These are phyloP conservation scores for Kazachstania sp. DNA, from an alignment of 1,139 yeast species.

Conservation along the genomic window DNA sequence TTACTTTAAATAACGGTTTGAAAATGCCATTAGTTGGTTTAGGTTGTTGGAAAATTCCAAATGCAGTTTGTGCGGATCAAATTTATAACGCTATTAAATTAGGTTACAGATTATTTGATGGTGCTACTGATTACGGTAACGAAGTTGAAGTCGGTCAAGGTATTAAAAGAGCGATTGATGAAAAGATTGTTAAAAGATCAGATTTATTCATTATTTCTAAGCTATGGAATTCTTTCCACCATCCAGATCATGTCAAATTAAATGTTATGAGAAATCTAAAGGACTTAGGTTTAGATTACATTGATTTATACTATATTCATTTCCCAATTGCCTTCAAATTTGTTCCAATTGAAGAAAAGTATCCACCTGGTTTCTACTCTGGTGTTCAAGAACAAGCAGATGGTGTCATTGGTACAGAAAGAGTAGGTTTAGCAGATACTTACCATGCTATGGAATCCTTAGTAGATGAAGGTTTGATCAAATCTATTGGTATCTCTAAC, in stretches of 20 bases:
- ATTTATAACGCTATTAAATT: constrained; percentile 58
- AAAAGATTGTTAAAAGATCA: constrained; percentile 61
- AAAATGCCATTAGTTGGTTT: constrained; percentile 58
- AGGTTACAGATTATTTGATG: constrained; percentile 70
- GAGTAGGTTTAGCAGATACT: constrained; percentile 67
- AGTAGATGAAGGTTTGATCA: constrained; percentile 55
- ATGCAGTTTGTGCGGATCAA: constrained; percentile 47
- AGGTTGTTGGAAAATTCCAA: constrained; percentile 62
- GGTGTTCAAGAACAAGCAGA: constrained; percentile 46
- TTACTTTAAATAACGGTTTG: constrained; percentile 51
- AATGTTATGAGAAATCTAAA: constrained; percentile 56
- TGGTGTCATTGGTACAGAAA: constrained; percentile 43
- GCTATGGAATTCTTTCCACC: constrained; percentile 73
- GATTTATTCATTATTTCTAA: constrained; percentile 71
- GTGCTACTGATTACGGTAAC: constrained; percentile 73
- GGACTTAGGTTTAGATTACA: constrained; percentile 59
- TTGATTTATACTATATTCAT: constrained; percentile 70
- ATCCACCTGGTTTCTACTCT: constrained; percentile 65
- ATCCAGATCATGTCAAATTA: constrained; percentile 39
- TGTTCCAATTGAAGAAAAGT: constrained; percentile 62
- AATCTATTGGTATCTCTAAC: constrained; percentile 78
- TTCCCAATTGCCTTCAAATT: constrained; percentile 72
- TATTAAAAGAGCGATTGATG: constrained; percentile 52
- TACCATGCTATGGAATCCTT: constrained; percentile 70
- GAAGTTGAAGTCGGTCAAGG: constrained; percentile 70